Evolutionary conservation across 805 yeast genomes (phyloP), one percentile per base, ranked within the genome.

Genomic region (Pichia pseudocactophila): DNA sequence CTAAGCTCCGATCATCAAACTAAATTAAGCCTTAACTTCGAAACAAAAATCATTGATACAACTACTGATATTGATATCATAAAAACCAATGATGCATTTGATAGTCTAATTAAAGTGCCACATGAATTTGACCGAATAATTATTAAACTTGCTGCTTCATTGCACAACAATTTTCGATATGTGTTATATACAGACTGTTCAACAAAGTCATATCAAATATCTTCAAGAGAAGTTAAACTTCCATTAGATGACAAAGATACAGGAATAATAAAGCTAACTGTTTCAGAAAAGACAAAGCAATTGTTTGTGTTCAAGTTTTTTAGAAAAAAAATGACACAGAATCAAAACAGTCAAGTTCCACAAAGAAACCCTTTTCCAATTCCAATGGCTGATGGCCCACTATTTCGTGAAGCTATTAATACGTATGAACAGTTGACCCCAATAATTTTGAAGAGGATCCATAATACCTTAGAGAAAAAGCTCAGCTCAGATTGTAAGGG

Each of bases 301-400:
- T 19, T 32, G 5, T 22, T 22, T 22, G 25, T 22, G 8, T 22
- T 17, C 4, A 32, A 18, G 22, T 15, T 37, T 30, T 30, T 13
- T 13, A 13, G 30, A 18, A 30, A 15, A 12, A 32, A 13, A 12
- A 6, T 2, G 7, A 11, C 1, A 10, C 25, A 17, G 5, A 20
- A 5, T 19, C 40, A 30, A 7, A 16, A 30, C 11, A 12, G 13
- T 30, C 40, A 16, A 16, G 15, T 8, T 9, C 5, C 9, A 13
- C 12, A 20, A 2, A 35, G 31, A 22, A 52, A 51, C 33, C 61
- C 61, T 12, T 59, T 52, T 31, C 59, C 59, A 1, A 43, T 59
- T 10, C 52, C 61, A 0, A 43, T 58, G 61, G 52, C 65, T 45
- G 68, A 69, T 57, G 73, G 65, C 5, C 66, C 67, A 1, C 44